These are phyloP conservation scores for Papilionanthe hybrid DNA, from an alignment of 116 monocot genomes.

Conservation along the genomic window DNA sequence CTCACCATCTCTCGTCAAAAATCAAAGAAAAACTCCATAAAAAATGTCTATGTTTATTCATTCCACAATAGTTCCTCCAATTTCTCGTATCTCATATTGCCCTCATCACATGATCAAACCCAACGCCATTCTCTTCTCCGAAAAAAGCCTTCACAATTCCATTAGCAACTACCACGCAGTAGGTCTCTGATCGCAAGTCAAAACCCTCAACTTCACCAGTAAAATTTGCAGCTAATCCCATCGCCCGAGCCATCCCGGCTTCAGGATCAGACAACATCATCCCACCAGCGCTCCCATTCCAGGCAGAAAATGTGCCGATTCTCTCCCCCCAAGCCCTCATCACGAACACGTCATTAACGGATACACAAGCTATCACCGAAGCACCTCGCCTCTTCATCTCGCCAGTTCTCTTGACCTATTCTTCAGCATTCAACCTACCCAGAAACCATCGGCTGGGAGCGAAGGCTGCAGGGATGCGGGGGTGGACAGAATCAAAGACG, in stretches of 20 bases:
- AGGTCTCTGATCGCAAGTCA: slow-evolving; percentile 15
- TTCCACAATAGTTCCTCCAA: not conserved
- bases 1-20: slow-evolving; percentile 3
- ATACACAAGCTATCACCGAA: slow-evolving; percentile 11
- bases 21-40: slow-evolving; percentile 2
- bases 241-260: slow-evolving; percentile 15
- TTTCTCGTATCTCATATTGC: slow-evolving; percentile 1
- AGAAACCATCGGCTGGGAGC: not conserved
- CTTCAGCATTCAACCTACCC: not conserved
- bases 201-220: slow-evolving; percentile 11
- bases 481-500: too few relatives aligned
- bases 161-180: slow-evolving; percentile 11
- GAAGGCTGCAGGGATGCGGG: slow-evolving; percentile 18
- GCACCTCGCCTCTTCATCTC: slow-evolving; percentile 9
- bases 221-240: slow-evolving; percentile 13
- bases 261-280: slow-evolving; percentile 19
- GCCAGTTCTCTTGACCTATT: not conserved
- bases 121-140: not conserved
- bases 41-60: not conserved
- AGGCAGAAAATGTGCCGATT: not conserved
- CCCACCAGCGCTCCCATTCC: not conserved
- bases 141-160: slow-evolving; percentile 14
- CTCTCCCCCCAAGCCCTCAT: slow-evolving; percentile 26
- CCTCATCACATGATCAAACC: slow-evolving; percentile 13
- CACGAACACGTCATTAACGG: slow-evolving; percentile 24